phyloP scores from a whole-genome alignment of 1,284 basidiomycete genomes.

The Cerrena zonata region DNA sequence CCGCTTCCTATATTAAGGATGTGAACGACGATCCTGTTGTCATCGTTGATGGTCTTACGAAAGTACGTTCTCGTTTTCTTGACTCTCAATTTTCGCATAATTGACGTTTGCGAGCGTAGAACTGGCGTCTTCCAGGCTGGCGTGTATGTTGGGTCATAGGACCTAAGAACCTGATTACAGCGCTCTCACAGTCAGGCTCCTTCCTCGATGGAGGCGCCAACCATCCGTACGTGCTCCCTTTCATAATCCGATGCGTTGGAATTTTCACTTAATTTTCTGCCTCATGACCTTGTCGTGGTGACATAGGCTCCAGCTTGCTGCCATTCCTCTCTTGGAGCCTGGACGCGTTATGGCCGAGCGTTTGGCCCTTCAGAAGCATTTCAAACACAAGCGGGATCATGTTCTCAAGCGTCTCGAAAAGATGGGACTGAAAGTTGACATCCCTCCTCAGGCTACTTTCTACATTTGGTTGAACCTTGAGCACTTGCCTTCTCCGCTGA shows the following conservation, averaged over 20 bases:
- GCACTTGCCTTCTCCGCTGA: constrained; percentile 71
- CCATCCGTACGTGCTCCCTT: constrained; percentile 55
- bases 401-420: constrained; percentile 76
- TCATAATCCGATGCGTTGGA: too few species aligned
- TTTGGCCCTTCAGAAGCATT: constrained; percentile 79
- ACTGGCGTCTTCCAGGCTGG: constrained; percentile 90
- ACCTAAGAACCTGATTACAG: constrained; percentile 82
- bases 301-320: constrained; percentile 75
- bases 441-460: constrained; percentile 76
- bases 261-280: constrained; percentile 2
- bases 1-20: constrained; percentile 79
- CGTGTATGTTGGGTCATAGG: constrained; percentile 94
- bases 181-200: constrained; percentile 81
- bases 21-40: constrained; percentile 81
- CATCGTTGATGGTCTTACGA: constrained; percentile 88
- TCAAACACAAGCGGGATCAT: constrained; percentile 86
- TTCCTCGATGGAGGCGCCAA: constrained; percentile 88
- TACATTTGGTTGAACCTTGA: constrained; percentile 89
- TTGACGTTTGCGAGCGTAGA: constrained; percentile 45
- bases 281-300: background rate
- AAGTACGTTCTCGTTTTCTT: constrained; percentile 54
- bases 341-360: constrained; percentile 67
- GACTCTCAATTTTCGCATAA: too few species aligned
- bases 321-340: constrained; percentile 75
- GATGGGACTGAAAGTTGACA: constrained; percentile 70